These are phyloP conservation scores for Termitomyces sp. DNA, from an alignment of 768 basidiomycete genomes.

Conservation along the genomic window DNA sequence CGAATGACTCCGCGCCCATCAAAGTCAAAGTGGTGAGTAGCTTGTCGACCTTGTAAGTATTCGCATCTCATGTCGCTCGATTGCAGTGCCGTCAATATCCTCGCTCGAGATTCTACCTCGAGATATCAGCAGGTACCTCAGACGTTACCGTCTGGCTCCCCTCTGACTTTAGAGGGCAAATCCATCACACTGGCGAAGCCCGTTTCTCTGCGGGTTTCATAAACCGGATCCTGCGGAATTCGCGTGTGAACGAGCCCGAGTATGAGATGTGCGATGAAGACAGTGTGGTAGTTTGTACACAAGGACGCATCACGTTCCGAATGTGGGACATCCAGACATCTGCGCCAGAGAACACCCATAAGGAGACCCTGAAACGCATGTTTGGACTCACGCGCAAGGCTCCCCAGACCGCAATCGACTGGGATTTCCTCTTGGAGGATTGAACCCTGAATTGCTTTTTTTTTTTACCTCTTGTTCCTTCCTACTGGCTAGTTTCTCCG, in stretches of 20 bases:
- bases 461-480: background rate
- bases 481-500: constrained; percentile 5
- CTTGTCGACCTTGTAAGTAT: constrained; percentile 1
- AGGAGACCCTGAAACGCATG: constrained; percentile 60
- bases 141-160: constrained; percentile 75
- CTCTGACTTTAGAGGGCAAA: constrained; percentile 71
- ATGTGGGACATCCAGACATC: constrained; percentile 77
- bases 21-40: constrained; percentile 70
- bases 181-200: constrained; percentile 47
- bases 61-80: constrained; percentile 7
- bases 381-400: constrained; percentile 54
- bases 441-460: constrained; percentile 21
- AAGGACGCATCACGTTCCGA: constrained; percentile 58
- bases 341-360: constrained; percentile 56
- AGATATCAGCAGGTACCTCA: constrained; percentile 59
- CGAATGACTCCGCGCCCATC: constrained; percentile 44
- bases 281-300: constrained; percentile 58
- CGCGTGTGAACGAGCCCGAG: constrained; percentile 38
- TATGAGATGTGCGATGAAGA: constrained; percentile 41
- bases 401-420: constrained; percentile 57
- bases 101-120: constrained; percentile 56
- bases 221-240: constrained; percentile 58
- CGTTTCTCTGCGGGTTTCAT: constrained; percentile 69
- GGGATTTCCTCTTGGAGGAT: constrained; percentile 78
- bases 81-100: constrained; percentile 53